Conservation (phyloP, 1,284 basidiomycete genomes). For the Sphaerobolus stellatus region DNA sequence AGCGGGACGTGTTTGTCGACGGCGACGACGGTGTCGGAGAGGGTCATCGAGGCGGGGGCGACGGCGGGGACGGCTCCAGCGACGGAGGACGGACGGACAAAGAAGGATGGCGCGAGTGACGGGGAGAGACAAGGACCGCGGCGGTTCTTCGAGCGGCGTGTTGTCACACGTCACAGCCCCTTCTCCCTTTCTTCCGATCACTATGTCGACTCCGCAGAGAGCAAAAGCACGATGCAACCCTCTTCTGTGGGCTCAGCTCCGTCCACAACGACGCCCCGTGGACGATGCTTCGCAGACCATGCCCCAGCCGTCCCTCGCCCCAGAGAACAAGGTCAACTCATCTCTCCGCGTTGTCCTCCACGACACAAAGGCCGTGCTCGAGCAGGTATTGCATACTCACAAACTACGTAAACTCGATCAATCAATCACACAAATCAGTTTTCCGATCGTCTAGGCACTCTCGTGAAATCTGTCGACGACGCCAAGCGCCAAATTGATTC, state of each 20-base stretch:
- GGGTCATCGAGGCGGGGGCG: not conserved
- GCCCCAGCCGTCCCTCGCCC: not conserved
- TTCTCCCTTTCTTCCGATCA: not conserved
- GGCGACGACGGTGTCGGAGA: not conserved
- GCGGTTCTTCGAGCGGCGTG: slow-evolving; percentile 1
- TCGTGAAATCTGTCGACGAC: slow-evolving; percentile 1
- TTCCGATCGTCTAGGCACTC: slow-evolving; percentile 2
- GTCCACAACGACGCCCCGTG: not conserved
- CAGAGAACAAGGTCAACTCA: slow-evolving; percentile 9
- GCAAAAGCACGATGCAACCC: slow-evolving; percentile 4
- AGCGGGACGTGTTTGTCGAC: not conserved
- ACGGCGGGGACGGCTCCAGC: not conserved
- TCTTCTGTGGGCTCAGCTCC: slow-evolving; percentile 11
- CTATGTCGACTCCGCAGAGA: not conserved
- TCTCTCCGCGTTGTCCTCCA: slow-evolving; percentile 12
- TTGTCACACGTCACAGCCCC: slow-evolving; percentile 10
- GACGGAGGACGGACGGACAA: not conserved
- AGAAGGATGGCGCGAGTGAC: not conserved
- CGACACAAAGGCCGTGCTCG: slow-evolving; percentile 9
- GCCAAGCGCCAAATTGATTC: slow-evolving; percentile 6
- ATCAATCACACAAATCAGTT: not conserved
- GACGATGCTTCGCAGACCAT: slow-evolving; percentile 1
- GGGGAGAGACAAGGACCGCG: not conserved
- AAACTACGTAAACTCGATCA: too few species aligned
- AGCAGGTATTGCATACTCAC: slow-evolving; percentile 2